Base-by-base conservation (phyloP, 805 yeast genomes). In the Wickerhamomyces ciferrii region DNA sequence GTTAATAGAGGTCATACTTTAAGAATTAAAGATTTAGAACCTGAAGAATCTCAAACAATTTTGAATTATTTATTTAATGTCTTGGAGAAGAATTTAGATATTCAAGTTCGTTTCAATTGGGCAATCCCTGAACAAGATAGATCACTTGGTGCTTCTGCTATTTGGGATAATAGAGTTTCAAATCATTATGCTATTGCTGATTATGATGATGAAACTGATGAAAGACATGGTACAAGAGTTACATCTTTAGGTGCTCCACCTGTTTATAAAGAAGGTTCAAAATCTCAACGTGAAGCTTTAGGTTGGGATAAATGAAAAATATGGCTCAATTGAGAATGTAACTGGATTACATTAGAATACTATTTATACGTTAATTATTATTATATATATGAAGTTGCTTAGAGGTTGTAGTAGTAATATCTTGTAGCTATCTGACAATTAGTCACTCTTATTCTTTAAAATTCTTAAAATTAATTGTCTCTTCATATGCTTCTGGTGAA, bases 141-240 rank as follows among this genome's bases (percentile, higher is more conserved):
- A 69, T 57, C 76, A 5, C 60, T 59, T 18, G 79, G 79, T 29
- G 72, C 79, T 29, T 66, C 78, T 36, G 84, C 81, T 8, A 54
- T 79, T 34, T 79, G 84, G 84, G 84, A 80, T 54, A 80, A 79
- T 67, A 67, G 84, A 59, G 56, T 76, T 44, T 68, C 77, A 41
- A 72, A 70, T 51, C 85, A 79, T 61, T 65, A 63, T 50, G 79
- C 80, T n/a, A 69, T 74, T 21, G 63, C 70, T 63, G 80, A 75
- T 53, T 72, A 72, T 50, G 75, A 70, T 50, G 62, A 39, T 25
- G 43, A 84, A 80, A 83, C 76, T 53, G 72, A 76, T 41, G 79
- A 82, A 14, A 50, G 79, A 62, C 82, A 76, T 50, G 82, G 78
- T 41, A 72, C 75, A 15, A 72, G 84, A 52, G 76, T 72, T 23